Evolutionary conservation across 345 rosid species (phyloP).

Genomic region (Sapria himalayana): DNA sequence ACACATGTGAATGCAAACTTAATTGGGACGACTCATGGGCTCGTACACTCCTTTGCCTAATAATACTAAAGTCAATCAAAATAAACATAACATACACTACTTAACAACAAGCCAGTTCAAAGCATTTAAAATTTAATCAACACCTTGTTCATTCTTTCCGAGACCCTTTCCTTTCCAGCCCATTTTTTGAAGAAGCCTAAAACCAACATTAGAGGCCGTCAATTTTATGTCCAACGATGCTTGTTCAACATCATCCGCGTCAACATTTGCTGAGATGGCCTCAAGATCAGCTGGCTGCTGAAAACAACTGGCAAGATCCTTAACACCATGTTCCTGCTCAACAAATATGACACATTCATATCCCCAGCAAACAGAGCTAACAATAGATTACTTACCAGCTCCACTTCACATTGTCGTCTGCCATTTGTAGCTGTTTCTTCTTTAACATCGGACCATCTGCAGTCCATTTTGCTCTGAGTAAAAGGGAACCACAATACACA

Average conservation of each 20-base stretch:
- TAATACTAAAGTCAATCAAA: no score
- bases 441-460: constrained; percentile 12
- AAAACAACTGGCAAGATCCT: constrained; percentile 57
- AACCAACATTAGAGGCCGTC: constrained; percentile 73
- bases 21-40: no score
- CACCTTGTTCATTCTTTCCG: constrained; percentile 92
- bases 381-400: constrained; percentile 22
- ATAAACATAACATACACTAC: no score
- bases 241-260: constrained; percentile 75
- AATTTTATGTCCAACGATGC: constrained; percentile 63
- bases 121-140: no score
- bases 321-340: constrained; percentile 46
- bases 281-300: constrained; percentile 51
- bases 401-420: constrained; percentile 18
- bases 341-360: no score
- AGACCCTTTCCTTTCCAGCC: constrained; percentile 99
- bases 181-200: constrained; percentile 92
- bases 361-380: no score
- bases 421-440: constrained; percentile 23
- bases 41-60: no score
- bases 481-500: no score
- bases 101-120: no score
- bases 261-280: constrained; percentile 67
- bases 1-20: no score
- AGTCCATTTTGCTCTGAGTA: constrained; percentile 38